Conservation (phyloP, 1,284 basidiomycete species). For the Hymenochaete sp. region DNA sequence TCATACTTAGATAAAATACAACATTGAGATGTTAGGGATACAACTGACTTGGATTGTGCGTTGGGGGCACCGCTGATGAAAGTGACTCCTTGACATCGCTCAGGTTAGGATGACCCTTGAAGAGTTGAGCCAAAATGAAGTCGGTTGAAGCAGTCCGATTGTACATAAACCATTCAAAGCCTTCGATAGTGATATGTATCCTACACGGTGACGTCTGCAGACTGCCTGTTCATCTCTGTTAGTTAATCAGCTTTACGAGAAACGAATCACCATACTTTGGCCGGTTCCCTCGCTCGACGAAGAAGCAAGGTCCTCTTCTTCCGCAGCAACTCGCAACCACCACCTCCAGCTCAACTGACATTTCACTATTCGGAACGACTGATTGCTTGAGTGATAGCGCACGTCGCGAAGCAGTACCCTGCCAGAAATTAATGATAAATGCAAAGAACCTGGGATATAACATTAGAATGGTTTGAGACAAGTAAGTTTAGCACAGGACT, state of each 20-base stretch:
- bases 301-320: constrained; percentile 52
- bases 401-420: constrained; percentile 81
- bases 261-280: too few relatives aligned
- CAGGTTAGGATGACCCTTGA: constrained; percentile 30
- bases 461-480: not conserved
- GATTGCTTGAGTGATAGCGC: constrained; percentile 83
- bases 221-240: constrained; percentile 1
- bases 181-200: constrained; percentile 69
- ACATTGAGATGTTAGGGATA: too few relatives aligned
- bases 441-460: constrained; percentile 60
- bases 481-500: constrained; percentile 19
- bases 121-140: constrained; percentile 71
- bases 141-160: constrained; percentile 86
- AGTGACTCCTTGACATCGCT: too few relatives aligned
- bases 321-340: constrained; percentile 72
- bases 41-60: too few relatives aligned
- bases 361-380: constrained; percentile 75
- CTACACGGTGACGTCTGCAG: constrained; percentile 41
- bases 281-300: constrained; percentile 37
- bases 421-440: constrained; percentile 83
- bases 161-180: constrained; percentile 86
- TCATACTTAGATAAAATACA: too few relatives aligned
- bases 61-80: too few relatives aligned
- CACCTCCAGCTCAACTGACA: constrained; percentile 85
- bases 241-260: not conserved